Conservation (phyloP, 1,284 basidiomycete species). For the Golubevia sp. region DNA sequence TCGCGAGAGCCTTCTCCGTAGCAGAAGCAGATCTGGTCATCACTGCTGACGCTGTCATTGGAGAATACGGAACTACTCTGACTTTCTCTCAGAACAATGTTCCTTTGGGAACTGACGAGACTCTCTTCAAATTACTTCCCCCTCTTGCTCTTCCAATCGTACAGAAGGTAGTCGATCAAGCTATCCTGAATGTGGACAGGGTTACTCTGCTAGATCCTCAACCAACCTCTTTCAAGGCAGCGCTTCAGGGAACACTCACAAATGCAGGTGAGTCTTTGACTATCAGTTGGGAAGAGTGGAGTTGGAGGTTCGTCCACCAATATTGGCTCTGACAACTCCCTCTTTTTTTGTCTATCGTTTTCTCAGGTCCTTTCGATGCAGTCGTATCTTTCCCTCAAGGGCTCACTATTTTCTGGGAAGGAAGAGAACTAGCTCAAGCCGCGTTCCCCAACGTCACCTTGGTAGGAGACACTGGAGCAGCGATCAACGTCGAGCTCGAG, state of each 20-base stretch:
- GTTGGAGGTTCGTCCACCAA: no score
- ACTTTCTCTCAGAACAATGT: slow-evolving; percentile 70
- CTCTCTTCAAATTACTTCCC: slow-evolving; percentile 72
- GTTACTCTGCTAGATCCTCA: slow-evolving; percentile 55
- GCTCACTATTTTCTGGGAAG: slow-evolving; percentile 71
- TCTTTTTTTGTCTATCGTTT: no score
- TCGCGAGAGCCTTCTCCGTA: slow-evolving; percentile 72
- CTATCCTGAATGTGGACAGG: slow-evolving; percentile 64
- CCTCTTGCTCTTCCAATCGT: slow-evolving; percentile 77
- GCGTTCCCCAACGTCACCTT: slow-evolving; percentile 67
- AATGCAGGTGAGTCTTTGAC: no score
- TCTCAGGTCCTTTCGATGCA: slow-evolving; percentile 80
- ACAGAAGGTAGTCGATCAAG: slow-evolving; percentile 73
- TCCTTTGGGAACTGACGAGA: slow-evolving; percentile 70
- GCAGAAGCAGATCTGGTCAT: slow-evolving; percentile 71
- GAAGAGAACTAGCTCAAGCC: slow-evolving; percentile 69
- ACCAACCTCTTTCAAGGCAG: slow-evolving; percentile 70
- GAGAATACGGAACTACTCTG: slow-evolving; percentile 71
- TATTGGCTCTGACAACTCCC: no score
- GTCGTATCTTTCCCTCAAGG: slow-evolving; percentile 72
- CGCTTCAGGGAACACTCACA: slow-evolving; percentile 72
- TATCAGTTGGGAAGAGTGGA: no score
- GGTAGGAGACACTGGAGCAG: slow-evolving; percentile 69
- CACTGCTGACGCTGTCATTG: slow-evolving; percentile 69
- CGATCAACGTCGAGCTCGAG: slow-evolving; percentile 67